Base-by-base conservation (phyloP, 805 yeast species). In the Nakazawaea ishiwadae region DNA sequence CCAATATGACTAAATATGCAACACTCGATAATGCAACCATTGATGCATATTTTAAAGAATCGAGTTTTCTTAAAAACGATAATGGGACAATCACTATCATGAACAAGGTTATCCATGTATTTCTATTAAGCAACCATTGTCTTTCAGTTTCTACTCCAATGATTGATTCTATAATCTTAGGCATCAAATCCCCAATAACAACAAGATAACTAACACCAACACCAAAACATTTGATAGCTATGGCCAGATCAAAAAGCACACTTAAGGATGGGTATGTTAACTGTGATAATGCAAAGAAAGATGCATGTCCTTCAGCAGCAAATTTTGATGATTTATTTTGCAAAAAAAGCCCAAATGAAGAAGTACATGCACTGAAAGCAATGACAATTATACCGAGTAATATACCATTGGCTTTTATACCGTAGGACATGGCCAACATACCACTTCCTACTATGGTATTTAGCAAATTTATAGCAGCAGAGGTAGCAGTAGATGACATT, bases 41-140 rank as follows among this genome's bases (percentile, higher is more conserved):
- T 2, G 96, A 86, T 1, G 96, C 87, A 53, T 86, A 84, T 54
- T 85, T 83, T 54, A 90, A 72, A 8, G 96, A 85, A 56, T 86
- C 95, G 46, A 90, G 69, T 52, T 77, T 79, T 53, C 81, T 75
- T 53, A 84, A 68, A 58, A 81, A 87, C 10, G 93, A 81, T 38
- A 91, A 65, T 0, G 89, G 89, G 3, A 64, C 62, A 5, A 69
- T 62, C 14, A 79, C 68, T 20, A 71, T 43, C 80, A 82, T 73
- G 19, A 81, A 71, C 1, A 73, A 47, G 2, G 84, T 60, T 37
- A 82, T 81, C 82, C 87, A 81, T 44, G 81, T 69, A 18, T 71
- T 66, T 44, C 87, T 65, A 40, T 66, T 58, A 24, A 62, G 32
- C 4, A 72, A 40, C 15, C 52, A 43, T 0, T 41, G 47, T 0